Percentiles rank a stretch among this genome's conserved stretches.
Evolutionary conservation across 2,329 filamentous ascomycete genomes (phyloP).

Genomic region (Dendrostoma leiphaemia): DNA sequence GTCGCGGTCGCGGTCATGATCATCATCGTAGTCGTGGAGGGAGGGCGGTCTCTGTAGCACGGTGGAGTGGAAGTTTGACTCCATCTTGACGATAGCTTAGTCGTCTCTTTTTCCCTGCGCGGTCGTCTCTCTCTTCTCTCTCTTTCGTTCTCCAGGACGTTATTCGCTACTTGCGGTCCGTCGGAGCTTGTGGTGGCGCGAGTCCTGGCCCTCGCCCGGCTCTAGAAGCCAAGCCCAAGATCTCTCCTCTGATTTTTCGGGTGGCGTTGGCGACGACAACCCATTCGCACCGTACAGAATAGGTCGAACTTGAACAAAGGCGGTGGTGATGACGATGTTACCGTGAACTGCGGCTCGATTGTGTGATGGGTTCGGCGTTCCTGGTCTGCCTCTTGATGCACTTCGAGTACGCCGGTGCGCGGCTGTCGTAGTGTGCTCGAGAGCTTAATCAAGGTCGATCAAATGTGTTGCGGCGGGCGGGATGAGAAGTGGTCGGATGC

Average conservation of each 20-base stretch:
- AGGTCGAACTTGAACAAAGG: background rate
- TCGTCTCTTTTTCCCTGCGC: too few relatives aligned
- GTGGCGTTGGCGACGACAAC: slow-evolving; percentile 9
- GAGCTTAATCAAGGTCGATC: too few relatives aligned
- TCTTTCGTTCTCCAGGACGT: background rate
- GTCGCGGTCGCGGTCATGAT: slow-evolving; percentile 28
- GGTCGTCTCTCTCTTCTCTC: background rate
- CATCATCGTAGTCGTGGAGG: slow-evolving; percentile 36
- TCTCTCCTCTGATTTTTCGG: slow-evolving; percentile 7
- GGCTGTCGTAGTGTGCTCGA: background rate
- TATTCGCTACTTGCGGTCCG: too few relatives aligned
- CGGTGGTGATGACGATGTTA: background rate
- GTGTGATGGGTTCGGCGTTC: background rate
- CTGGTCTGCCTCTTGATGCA: background rate
- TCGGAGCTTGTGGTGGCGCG: too few relatives aligned
- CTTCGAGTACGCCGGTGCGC: background rate
- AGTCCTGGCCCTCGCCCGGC: too few relatives aligned
- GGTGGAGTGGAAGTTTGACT: slow-evolving; percentile 48
- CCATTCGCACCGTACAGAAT: slow-evolving; percentile 11
- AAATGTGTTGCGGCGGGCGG: background rate
- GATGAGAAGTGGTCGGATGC: background rate
- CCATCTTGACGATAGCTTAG: slow-evolving; percentile 32
- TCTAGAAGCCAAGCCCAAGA: slow-evolving; percentile 10
- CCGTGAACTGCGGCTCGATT: background rate
- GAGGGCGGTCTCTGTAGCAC: slow-evolving; percentile 46